These are phyloP conservation scores for Trypanosoma congolense DNA, from an alignment of 208 protist species.

Conservation along the genomic window DNA sequence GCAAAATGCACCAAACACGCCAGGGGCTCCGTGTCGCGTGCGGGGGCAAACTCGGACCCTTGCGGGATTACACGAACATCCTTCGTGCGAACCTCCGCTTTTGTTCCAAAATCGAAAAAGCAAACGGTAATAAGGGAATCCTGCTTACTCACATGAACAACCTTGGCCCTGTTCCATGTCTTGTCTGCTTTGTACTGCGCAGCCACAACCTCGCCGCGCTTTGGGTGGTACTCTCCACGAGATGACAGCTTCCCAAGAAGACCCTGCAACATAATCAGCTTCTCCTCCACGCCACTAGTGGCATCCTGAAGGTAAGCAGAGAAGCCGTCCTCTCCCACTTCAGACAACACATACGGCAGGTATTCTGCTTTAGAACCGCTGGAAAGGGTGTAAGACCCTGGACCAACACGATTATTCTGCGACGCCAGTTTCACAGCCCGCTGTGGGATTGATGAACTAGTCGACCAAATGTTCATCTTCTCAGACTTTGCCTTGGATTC, in stretches of 20 bases:
- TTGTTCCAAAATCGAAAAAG: constrained; percentile 88
- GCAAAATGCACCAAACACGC: constrained; percentile 62
- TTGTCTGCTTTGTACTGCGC: constrained; percentile 74
- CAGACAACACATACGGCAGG: constrained; percentile 43
- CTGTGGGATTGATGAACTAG: constrained; percentile 42
- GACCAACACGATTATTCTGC: constrained; percentile 39
- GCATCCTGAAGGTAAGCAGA: constrained; percentile 70
- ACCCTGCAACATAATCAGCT: constrained; percentile 44
- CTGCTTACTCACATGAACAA: constrained; percentile 37
- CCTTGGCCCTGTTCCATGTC: constrained; percentile 75
- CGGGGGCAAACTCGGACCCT: constrained; percentile 61
- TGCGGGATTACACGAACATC: constrained; percentile 60
- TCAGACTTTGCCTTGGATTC: constrained; percentile 48
- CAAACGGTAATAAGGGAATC: constrained; percentile 50
- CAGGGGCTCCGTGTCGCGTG: constrained; percentile 61
- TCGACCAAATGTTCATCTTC: constrained; percentile 63
- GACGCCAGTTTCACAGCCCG: constrained; percentile 60
- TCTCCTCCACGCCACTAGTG: constrained; percentile 32
- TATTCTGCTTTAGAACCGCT: constrained; percentile 43
- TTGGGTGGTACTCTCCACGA: constrained; percentile 26
- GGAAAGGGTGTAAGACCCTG: constrained; percentile 29
- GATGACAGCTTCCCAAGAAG: constrained; percentile 46
- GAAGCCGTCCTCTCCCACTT: constrained; percentile 69
- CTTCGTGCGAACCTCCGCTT: constrained; percentile 37
- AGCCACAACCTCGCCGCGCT: constrained; percentile 69